These are phyloP conservation scores for Microcyclospora tardicrescens DNA, from an alignment of 2,329 filamentous ascomycete genomes.

Conservation along the genomic window DNA sequence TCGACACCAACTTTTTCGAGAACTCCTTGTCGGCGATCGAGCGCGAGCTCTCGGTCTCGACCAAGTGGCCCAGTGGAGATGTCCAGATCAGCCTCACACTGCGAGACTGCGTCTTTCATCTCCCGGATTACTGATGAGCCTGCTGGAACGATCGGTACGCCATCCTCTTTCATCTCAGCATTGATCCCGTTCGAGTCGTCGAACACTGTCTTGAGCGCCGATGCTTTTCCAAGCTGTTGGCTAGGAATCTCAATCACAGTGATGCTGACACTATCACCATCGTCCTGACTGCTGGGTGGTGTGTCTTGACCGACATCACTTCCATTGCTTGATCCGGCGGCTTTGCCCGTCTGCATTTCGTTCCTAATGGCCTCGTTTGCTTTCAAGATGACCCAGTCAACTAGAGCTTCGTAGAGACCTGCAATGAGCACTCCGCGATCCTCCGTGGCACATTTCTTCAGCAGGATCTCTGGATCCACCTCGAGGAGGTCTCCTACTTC, in stretches of 20 bases:
- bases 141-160: constrained; percentile 58
- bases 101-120: constrained; percentile 69
- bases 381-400: constrained; percentile 85
- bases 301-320: constrained; percentile 47
- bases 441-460: constrained; percentile 66
- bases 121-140: constrained; percentile 77
- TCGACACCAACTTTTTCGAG: constrained; percentile 80
- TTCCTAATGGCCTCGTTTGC: constrained; percentile 73
- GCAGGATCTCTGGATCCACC: constrained; percentile 70
- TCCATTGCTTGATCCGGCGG: constrained; percentile 55
- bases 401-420: constrained; percentile 81
- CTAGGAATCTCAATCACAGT: constrained; percentile 78
- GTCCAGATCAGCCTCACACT: constrained; percentile 66
- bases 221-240: constrained; percentile 67
- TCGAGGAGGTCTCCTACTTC: constrained; percentile 80
- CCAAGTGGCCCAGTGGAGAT: constrained; percentile 54
- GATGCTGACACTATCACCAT: constrained; percentile 73
- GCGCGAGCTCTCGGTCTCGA: constrained; percentile 61
- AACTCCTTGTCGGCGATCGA: constrained; percentile 70
- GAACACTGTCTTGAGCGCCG: constrained; percentile 82
- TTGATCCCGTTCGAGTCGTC: constrained; percentile 91
- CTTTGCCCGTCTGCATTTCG: constrained; percentile 56
- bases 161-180: constrained; percentile 92
- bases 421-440: constrained; percentile 73
- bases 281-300: constrained; percentile 54